A percentile compares a stretch with the other conserved stretches of the same genome.
phyloP scores from a whole-genome alignment of 176 grass and related monocot genomes.

The Neostapfia colusana region DNA sequence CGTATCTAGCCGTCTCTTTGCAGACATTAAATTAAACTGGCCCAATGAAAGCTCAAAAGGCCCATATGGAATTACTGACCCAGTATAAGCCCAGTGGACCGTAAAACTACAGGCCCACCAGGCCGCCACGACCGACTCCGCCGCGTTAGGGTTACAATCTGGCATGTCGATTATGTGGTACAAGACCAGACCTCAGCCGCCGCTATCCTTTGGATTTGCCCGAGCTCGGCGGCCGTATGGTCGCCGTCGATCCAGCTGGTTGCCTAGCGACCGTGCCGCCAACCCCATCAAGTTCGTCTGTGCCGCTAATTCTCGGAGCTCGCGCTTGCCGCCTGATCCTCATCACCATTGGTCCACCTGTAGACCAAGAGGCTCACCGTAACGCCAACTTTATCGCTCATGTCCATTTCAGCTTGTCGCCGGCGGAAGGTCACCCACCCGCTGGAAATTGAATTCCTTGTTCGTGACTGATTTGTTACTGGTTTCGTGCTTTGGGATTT shows the following conservation, averaged over 20 bases:
- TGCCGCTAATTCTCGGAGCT: neutral
- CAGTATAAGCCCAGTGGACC: neutral
- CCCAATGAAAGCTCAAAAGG: neutral
- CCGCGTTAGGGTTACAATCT: constrained; percentile 28
- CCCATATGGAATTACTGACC: neutral
- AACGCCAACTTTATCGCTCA: neutral
- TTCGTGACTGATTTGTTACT: neutral
- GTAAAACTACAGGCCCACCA: neutral
- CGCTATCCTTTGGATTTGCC: too few species aligned
- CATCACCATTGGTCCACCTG: neutral
- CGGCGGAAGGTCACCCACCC: neutral
- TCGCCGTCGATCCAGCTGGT: neutral
- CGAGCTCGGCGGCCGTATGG: too few species aligned
- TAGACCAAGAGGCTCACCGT: neutral
- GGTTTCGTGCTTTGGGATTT: neutral
- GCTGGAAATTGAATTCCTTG: neutral
- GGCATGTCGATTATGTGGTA: neutral
- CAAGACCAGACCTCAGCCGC: neutral
- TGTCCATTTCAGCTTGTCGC: neutral
- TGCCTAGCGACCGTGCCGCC: neutral
- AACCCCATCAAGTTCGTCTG: neutral
- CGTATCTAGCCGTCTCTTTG: neutral
- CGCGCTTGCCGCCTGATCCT: neutral
- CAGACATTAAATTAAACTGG: neutral
- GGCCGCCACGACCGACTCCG: neutral